phyloP scores from a whole-genome alignment of 768 basidiomycete genomes.

The Trametes meyenii region DNA sequence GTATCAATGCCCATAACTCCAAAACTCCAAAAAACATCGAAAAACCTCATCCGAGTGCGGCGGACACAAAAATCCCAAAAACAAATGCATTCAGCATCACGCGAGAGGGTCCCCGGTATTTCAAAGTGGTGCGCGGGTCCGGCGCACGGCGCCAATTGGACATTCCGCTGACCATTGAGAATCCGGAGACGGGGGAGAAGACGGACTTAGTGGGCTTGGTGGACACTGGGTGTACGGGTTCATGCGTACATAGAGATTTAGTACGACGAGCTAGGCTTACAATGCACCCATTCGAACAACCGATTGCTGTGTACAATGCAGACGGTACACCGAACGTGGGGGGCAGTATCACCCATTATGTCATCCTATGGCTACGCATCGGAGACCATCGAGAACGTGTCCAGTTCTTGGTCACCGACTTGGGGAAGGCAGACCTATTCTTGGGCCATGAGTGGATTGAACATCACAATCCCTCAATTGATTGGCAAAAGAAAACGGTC shows the following conservation, averaged over 20 bases:
- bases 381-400: slow-evolving; percentile 18
- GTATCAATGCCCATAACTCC: neutral
- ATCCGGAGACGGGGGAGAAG: slow-evolving; percentile 1
- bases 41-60: slow-evolving; percentile 7
- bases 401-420: slow-evolving; percentile 15
- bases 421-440: slow-evolving; percentile 19
- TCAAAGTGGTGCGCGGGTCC: slow-evolving; percentile 18
- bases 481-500: slow-evolving; percentile 19
- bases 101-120: neutral
- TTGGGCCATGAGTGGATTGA: slow-evolving; percentile 25
- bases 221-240: slow-evolving; percentile 30
- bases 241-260: slow-evolving; percentile 23
- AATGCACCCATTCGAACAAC: neutral
- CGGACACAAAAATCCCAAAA: slow-evolving; percentile 6
- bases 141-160: slow-evolving; percentile 12
- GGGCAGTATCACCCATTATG: slow-evolving; percentile 19
- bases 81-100: slow-evolving; percentile 4
- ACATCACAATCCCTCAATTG: slow-evolving; percentile 26
- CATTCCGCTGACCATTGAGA: slow-evolving; percentile 14
- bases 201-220: slow-evolving; percentile 22
- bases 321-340: slow-evolving; percentile 17
- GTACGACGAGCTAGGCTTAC: slow-evolving; percentile 6
- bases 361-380: neutral
- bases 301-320: slow-evolving; percentile 20
- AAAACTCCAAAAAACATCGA: neutral